Percentiles rank a stretch among this genome's conserved stretches.
These are phyloP conservation scores for Zelopaecilomyces penicillatus DNA, from an alignment of 2,329 filamentous ascomycete genomes.

Conservation along the genomic window DNA sequence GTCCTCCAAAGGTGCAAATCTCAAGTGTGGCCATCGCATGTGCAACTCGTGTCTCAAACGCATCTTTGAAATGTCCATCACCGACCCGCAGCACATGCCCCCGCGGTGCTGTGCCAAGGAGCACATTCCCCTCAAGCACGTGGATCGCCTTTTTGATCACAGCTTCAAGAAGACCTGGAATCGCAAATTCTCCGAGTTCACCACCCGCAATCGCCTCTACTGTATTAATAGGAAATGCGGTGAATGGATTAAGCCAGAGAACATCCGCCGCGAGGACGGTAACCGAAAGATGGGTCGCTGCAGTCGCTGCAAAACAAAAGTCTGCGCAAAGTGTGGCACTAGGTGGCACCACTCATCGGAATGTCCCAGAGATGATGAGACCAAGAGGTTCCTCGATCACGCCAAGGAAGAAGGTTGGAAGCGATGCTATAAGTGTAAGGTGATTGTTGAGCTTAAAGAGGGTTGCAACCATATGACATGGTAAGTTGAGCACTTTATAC, in stretches of 20 bases:
- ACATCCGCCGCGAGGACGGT: conserved; percentile 47
- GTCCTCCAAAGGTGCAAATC: conserved; percentile 54
- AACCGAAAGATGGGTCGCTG: conserved; percentile 63
- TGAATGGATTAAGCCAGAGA: conserved; percentile 67
- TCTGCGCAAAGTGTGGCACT: conserved; percentile 66
- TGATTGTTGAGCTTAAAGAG: conserved; percentile 69
- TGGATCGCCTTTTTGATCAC: conserved; percentile 64
- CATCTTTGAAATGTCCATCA: conserved; percentile 66
- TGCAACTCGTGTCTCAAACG: conserved; percentile 68
- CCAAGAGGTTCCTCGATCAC: conserved; percentile 52
- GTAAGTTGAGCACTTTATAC: conserved; percentile 35
- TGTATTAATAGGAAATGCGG: conserved; percentile 67
- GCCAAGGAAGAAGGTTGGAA: conserved; percentile 65
- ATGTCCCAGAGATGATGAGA: conserved; percentile 65
- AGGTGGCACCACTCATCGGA: conserved; percentile 63
- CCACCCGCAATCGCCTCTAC: conserved; percentile 66
- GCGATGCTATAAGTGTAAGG: conserved; percentile 64
- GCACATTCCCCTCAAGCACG: conserved; percentile 66
- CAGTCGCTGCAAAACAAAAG: conserved; percentile 60
- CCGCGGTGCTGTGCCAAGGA: conserved; percentile 70
- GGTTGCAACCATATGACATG: conserved; percentile 87
- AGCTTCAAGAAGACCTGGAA: conserved; percentile 77
- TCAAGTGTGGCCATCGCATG: conserved; percentile 75
- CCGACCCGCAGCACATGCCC: conserved; percentile 74
- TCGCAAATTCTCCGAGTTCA: conserved; percentile 68